Conservation (phyloP, 192 early-diverging fungal genomes). For the Globomyces pollinis-pini region DNA sequence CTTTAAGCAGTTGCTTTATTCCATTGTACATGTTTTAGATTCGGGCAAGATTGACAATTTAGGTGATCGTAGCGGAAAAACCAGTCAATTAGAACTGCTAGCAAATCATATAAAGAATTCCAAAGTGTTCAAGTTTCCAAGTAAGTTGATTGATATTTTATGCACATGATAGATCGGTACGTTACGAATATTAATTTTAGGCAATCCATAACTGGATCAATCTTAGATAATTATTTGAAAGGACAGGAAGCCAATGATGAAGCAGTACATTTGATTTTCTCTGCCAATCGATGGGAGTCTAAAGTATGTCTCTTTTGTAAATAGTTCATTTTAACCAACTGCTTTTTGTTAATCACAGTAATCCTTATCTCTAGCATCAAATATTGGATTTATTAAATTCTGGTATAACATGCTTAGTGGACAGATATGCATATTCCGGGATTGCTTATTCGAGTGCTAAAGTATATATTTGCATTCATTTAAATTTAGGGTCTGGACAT, state of each 20-base stretch:
- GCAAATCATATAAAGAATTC: conserved; percentile 25
- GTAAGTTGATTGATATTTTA: conserved; percentile 40
- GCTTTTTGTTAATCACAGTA: too few species aligned
- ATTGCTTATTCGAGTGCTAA: conserved; percentile 89
- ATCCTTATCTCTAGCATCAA: conserved; percentile 32
- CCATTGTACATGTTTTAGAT: too few species aligned
- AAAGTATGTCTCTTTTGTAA: too few species aligned
- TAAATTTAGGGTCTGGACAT: conserved; percentile 67
- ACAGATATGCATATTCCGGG: conserved; percentile 94
- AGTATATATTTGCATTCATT: too few species aligned
- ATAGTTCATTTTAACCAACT: conserved; percentile 53
- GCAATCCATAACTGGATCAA: conserved; percentile 80
- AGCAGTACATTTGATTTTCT: conserved; percentile 88
- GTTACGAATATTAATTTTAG: too few species aligned
- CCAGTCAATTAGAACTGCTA: conserved; percentile 72
- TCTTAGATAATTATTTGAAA: conserved; percentile 82
- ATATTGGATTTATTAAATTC: conserved; percentile 51
- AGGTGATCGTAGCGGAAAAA: conserved; percentile 88
- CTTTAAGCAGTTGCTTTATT: too few species aligned
- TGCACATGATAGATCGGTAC: conserved; percentile 68
- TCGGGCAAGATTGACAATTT: neutral
- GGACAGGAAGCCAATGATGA: conserved; percentile 64
- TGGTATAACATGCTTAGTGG: conserved; percentile 77
- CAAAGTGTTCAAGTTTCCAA: conserved; percentile 75
- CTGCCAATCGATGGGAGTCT: conserved; percentile 92